These are phyloP conservation scores for Meripilus lineatus DNA, from an alignment of 1,284 basidiomycete species.

Conservation along the genomic window DNA sequence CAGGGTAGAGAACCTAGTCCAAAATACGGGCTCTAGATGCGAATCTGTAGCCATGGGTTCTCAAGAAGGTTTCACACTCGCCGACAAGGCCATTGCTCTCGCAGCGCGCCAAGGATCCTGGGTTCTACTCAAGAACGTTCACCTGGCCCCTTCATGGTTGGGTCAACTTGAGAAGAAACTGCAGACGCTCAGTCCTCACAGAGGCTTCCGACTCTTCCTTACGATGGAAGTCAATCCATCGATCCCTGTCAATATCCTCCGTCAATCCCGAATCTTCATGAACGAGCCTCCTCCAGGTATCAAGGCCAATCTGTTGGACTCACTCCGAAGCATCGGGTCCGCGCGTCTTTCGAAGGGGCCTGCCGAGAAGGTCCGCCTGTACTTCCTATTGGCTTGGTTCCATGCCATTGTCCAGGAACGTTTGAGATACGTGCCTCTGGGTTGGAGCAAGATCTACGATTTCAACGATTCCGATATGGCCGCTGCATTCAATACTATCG, in stretches of 20 bases:
- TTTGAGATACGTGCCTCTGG: constrained; percentile 88
- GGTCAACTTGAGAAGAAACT: constrained; percentile 94
- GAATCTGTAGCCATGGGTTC: constrained; percentile 97
- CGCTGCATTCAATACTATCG: constrained; percentile 89
- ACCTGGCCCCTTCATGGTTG: constrained; percentile 91
- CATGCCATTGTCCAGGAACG: constrained; percentile 96
- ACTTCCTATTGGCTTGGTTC: constrained; percentile 98
- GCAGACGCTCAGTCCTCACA: constrained; percentile 86
- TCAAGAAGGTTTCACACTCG: constrained; percentile 90
- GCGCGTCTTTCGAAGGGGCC: constrained; percentile 78
- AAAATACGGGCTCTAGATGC: constrained; percentile 70
- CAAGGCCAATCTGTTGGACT: constrained; percentile 91
- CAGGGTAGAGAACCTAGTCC: constrained; percentile 85
- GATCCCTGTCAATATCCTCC: constrained; percentile 93
- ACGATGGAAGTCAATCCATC: constrained; percentile 94
- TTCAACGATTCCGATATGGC: constrained; percentile 98
- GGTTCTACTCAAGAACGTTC: constrained; percentile 96
- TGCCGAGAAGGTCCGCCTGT: constrained; percentile 84
- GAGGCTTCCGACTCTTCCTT: constrained; percentile 91
- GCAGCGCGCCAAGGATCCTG: constrained; percentile 90
- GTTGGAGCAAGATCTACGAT: constrained; percentile 95
- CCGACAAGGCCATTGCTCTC: constrained; percentile 89
- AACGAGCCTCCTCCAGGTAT: constrained; percentile 96
- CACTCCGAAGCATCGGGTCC: constrained; percentile 72
- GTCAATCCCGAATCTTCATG: constrained; percentile 94